Conservation (phyloP, 108 stramenopile species). For the Skeletonema marinoi region DNA sequence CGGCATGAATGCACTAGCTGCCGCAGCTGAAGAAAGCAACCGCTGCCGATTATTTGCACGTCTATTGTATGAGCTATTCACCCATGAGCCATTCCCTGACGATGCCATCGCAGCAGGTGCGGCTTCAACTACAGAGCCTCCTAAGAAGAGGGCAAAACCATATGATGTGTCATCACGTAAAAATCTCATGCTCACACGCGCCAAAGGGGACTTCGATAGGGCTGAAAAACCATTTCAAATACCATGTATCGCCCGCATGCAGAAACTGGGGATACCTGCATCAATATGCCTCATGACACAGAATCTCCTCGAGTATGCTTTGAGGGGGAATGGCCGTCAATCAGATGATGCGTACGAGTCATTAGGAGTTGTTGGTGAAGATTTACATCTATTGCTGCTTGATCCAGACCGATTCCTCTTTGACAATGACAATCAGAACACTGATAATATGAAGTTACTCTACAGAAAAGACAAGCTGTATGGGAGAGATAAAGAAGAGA, state of each 20-base stretch:
- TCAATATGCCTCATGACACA: slow-evolving; percentile 1
- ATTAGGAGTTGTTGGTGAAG: background rate
- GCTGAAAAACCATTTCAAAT: background rate
- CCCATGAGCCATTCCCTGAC: slow-evolving; percentile 2
- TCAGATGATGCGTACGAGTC: slow-evolving; percentile 2
- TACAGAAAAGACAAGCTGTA: slow-evolving; percentile 16
- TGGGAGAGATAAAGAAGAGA: slow-evolving; percentile 19
- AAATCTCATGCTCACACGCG: background rate
- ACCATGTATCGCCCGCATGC: background rate
- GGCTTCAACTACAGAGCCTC: background rate
- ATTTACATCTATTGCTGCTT: background rate
- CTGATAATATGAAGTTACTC: background rate
- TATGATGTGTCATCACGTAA: background rate
- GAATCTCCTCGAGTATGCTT: slow-evolving; percentile 4
- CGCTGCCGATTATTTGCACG: slow-evolving; percentile 23
- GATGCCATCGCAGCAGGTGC: background rate
- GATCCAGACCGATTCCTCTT: slow-evolving; percentile 1
- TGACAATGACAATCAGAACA: background rate
- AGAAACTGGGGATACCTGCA: slow-evolving; percentile 4
- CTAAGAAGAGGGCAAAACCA: background rate
- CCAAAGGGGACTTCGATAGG: background rate
- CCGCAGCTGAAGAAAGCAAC: background rate
- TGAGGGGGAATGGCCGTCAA: background rate
- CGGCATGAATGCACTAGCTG: too few species aligned
- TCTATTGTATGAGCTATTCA: slow-evolving; percentile 24